Evolutionary conservation across 805 yeast species (phyloP), one percentile per base, ranked within the genome.

Genomic region (Yueomyces sinensis): DNA sequence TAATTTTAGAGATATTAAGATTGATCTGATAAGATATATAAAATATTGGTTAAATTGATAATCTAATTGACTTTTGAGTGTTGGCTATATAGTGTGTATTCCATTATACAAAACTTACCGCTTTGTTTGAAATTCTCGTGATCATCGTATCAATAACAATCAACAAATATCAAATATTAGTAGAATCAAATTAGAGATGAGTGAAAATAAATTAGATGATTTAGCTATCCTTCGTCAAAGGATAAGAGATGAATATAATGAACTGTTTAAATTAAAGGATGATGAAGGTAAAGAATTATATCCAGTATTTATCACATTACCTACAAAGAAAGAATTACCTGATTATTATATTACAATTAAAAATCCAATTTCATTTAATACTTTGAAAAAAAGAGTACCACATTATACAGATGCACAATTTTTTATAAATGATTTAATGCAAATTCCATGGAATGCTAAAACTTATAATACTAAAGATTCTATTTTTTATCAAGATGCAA

Each of bases 361-460:
- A 48, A 70, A 68, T 31, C 97, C 96, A 14, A 72, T 82, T 50
- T 82, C 95, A 4, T 70, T 87, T 42, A 76, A 77, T 44, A 74
- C 78, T 42, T 71, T 87, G 38, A 75, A 71, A 38, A 69, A 75
- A 43, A 66, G 71, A 40, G 58, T 82, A 25, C 72, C 72, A 39
- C 57, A 56, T 32, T 86, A 86, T 58, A 55, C 63, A 3, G 65
- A 63, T 28, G 73, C 84, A 1, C 82, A 77, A 46, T 77, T 73
- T 32, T 86, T 86, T 51, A 61, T 89, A 27, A 68, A 64, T 40
- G 95, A 87, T 53, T 52, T 87, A 38, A 82, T 78, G 1, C 93
- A 82, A 55, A 82, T 89, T 34, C 69, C 82, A 1, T 83, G 94
- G 86, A 89, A 89, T 51, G 96, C 96, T 1, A 71, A 81, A 39